These are phyloP conservation scores for Pseudocohnilembus persalinus DNA, from an alignment of 169 alveolate genomes.

Conservation along the genomic window DNA sequence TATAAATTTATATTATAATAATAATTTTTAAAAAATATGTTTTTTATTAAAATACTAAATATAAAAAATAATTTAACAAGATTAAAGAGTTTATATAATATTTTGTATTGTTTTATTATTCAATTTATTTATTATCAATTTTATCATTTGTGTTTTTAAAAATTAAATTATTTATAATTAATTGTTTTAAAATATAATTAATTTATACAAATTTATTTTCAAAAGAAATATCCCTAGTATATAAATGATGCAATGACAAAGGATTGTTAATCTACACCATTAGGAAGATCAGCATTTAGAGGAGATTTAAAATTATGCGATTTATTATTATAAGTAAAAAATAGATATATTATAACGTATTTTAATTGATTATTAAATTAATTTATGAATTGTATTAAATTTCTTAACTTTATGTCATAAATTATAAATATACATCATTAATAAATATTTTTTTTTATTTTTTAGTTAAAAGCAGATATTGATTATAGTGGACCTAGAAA, in stretches of 20 bases:
- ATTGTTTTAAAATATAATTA: too few relatives aligned
- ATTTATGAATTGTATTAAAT: not conserved
- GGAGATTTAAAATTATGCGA: conserved; percentile 34
- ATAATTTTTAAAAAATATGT: too few relatives aligned
- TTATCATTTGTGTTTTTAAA: too few relatives aligned
- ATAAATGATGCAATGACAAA: conserved; percentile 2
- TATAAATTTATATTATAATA: too few relatives aligned
- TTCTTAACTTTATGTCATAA: not conserved
- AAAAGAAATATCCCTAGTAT: conserved; percentile 8
- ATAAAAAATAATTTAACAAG: not conserved
- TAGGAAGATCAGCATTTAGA: conserved; percentile 44
- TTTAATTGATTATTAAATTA: too few relatives aligned
- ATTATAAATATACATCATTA: not conserved
- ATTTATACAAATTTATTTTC: not conserved
- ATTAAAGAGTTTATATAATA: too few relatives aligned
- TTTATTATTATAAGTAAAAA: conserved; percentile 25
- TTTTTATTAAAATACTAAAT: too few relatives aligned
- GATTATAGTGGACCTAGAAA: conserved; percentile 30
- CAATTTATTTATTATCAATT: too few relatives aligned
- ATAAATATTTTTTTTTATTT: not conserved
- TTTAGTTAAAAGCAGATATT: conserved; percentile 32
- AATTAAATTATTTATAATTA: too few relatives aligned
- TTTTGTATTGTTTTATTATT: too few relatives aligned
- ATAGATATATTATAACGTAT: too few relatives aligned
- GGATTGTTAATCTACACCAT: conserved; percentile 31